Evolutionary conservation across 2,329 filamentous ascomycete genomes (phyloP).

Genomic region (Pseudopyricularia javanii): DNA sequence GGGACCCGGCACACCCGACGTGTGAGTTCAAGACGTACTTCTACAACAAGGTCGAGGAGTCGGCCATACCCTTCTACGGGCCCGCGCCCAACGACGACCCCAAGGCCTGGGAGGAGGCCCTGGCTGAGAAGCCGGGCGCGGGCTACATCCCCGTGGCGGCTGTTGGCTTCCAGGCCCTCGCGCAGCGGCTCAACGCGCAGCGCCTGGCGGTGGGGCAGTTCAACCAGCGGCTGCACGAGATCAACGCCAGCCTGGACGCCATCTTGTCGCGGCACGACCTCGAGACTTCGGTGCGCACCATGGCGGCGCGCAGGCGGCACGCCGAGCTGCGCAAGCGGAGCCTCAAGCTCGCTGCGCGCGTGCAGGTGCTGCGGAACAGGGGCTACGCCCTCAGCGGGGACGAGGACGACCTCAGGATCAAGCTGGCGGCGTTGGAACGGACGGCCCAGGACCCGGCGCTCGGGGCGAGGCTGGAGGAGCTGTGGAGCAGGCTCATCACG

Average conservation of each 20-base stretch:
- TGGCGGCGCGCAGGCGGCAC: constrained; percentile 62
- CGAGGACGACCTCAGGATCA: constrained; percentile 66
- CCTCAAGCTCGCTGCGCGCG: constrained; percentile 62
- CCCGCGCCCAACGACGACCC: constrained; percentile 60
- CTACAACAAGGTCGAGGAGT: constrained; percentile 72
- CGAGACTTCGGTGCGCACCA: constrained; percentile 59
- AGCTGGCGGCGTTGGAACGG: constrained; percentile 57
- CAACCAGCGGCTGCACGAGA: constrained; percentile 63
- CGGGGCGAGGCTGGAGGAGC: constrained; percentile 66
- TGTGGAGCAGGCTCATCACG: constrained; percentile 71
- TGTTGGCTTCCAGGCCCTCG: constrained; percentile 60
- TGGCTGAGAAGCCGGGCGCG: constrained; percentile 65
- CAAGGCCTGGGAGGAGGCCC: constrained; percentile 72
- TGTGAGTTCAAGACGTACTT: constrained; percentile 76
- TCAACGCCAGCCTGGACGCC: constrained; percentile 61
- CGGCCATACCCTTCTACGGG: constrained; percentile 64
- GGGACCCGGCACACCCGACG: constrained; percentile 55
- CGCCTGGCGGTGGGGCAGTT: constrained; percentile 56
- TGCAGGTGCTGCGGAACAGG: constrained; percentile 68
- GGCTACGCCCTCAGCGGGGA: constrained; percentile 70
- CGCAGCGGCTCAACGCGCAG: constrained; percentile 61
- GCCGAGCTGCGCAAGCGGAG: constrained; percentile 61
- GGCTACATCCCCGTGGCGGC: constrained; percentile 68
- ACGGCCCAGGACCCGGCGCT: constrained; percentile 63
- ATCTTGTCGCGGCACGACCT: constrained; percentile 69